phyloP scores from a whole-genome alignment of 1,139 yeast genomes.

The Nakaseomyces delphensis region DNA sequence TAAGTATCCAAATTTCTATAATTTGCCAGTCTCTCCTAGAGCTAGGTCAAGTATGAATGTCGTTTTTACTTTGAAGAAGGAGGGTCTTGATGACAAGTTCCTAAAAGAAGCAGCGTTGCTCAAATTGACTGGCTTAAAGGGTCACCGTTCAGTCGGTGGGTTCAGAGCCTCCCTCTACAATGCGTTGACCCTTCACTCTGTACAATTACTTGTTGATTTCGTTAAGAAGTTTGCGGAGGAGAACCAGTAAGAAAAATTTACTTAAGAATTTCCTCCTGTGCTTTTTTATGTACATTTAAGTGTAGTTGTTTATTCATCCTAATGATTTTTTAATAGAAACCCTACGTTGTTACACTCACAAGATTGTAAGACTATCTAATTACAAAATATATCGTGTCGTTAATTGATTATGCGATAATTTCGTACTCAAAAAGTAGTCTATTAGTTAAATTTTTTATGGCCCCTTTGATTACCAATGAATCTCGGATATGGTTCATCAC shows the following conservation, averaged over 20 bases:
- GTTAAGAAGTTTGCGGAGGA: slow-evolving; percentile 54
- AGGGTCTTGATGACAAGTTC: slow-evolving; percentile 59
- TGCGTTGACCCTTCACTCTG: slow-evolving; percentile 65
- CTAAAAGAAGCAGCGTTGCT: slow-evolving; percentile 51
- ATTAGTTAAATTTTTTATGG: slow-evolving; percentile 35
- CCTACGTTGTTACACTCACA: no score
- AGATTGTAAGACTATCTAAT: slow-evolving; percentile 55
- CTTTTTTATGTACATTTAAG: no score
- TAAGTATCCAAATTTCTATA: slow-evolving; percentile 52
- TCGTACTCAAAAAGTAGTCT: slow-evolving; percentile 69
- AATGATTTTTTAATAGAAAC: background rate
- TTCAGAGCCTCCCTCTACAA: slow-evolving; percentile 89
- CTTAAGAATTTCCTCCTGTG: background rate
- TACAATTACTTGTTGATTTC: slow-evolving; percentile 50
- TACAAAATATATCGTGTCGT: slow-evolving; percentile 57
- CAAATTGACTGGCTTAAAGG: slow-evolving; percentile 71
- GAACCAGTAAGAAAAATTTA: slow-evolving; percentile 8
- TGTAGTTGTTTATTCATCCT: background rate
- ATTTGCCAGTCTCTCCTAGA: slow-evolving; percentile 52
- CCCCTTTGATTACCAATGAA: slow-evolving; percentile 38
- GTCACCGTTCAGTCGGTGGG: slow-evolving; percentile 96
- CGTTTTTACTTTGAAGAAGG: slow-evolving; percentile 65
- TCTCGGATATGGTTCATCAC: background rate
- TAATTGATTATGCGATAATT: slow-evolving; percentile 42
- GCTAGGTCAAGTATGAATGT: slow-evolving; percentile 87